Base-by-base conservation (phyloP, 2,329 filamentous ascomycete genomes). In the Furcasterigmium sp. region DNA sequence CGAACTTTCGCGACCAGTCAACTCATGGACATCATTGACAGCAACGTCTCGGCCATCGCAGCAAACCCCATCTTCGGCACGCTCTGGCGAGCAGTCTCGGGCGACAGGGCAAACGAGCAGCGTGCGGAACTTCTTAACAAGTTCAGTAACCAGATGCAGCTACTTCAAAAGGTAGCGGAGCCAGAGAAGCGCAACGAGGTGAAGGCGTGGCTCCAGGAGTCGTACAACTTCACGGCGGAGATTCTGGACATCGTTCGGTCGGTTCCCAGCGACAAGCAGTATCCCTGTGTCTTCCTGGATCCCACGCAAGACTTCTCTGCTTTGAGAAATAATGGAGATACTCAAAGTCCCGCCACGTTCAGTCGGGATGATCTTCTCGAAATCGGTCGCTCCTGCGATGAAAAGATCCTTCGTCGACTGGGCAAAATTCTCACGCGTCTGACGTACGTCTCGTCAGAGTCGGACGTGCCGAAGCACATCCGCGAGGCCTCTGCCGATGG, bases 361-460 rank as follows among this genome's bases (percentile, higher is more conserved):
- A 65, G 65, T 2, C 63, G 70, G 10, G 61, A 59, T 1, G 72
- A 76, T 39, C 61, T 76, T 10, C 58, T 76, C 2, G 73, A 76
- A 43, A 74, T 77, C 45, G 69, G 70, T 8, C 61, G 72, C 11
- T 76, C 72, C 1, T 77, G 73, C 51, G 65, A 76, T 40, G 59
- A 65, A 39, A 60, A 57, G 3, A 69, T 76, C 39, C 62, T 76
- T 2, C 64, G 65, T 11, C 66, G 72, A 0, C 58, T 77, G 2
- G 69, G 73, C 8, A 64, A 60, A 23, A 63, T 74, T 5, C 57
- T 77, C 10, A 73, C 71, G 0, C 64, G 62, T 5, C 51, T 76
- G 5, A 70, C 66, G 2, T 74, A 69, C 47, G 65, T 69, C n/a
- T n/a, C 7, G 52, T 59, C 20, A 62, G 53, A 58, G 23, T 56